Conservation (phyloP, 768 basidiomycete species). For the Mycena rebaudengoi region DNA sequence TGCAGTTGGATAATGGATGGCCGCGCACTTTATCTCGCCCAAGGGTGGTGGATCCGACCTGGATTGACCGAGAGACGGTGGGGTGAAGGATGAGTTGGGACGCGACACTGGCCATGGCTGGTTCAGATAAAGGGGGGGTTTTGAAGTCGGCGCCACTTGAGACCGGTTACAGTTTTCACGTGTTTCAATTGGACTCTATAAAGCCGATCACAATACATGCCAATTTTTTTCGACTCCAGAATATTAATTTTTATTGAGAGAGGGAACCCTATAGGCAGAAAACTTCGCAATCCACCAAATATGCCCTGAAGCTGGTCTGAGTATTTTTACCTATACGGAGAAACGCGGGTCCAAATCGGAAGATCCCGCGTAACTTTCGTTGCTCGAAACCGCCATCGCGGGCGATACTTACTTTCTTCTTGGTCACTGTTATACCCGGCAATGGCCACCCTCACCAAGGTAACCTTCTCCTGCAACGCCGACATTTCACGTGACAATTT, state of each 20-base stretch:
- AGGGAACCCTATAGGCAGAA: too few species aligned
- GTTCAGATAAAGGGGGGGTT: not conserved
- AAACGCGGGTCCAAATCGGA: conserved; percentile 25
- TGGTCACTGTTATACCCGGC: too few species aligned
- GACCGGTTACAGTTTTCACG: too few species aligned
- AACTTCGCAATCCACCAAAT: not conserved
- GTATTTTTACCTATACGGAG: conserved; percentile 29
- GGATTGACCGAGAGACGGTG: conserved; percentile 75
- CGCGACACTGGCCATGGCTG: conserved; percentile 59
- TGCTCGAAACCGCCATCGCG: conserved; percentile 19
- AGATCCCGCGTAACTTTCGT: too few species aligned
- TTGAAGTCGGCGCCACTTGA: too few species aligned
- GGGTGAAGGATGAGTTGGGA: conserved; percentile 91
- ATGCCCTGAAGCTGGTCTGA: too few species aligned
- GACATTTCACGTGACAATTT: conserved; percentile 20
- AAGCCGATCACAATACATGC: too few species aligned
- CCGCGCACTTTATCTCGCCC: conserved; percentile 88
- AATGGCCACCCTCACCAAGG: too few species aligned
- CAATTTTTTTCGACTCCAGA: too few species aligned
- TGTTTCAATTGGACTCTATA: not conserved
- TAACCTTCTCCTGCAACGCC: too few species aligned
- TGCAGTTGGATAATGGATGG: not conserved
- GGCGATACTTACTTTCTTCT: too few species aligned
- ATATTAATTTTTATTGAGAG: too few species aligned
- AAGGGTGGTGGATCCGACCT: conserved; percentile 80